A percentile compares a stretch with the other conserved stretches of the same genome.
phyloP scores from a whole-genome alignment of 345 rosid species.

The Pugionium dolabratum region DNA sequence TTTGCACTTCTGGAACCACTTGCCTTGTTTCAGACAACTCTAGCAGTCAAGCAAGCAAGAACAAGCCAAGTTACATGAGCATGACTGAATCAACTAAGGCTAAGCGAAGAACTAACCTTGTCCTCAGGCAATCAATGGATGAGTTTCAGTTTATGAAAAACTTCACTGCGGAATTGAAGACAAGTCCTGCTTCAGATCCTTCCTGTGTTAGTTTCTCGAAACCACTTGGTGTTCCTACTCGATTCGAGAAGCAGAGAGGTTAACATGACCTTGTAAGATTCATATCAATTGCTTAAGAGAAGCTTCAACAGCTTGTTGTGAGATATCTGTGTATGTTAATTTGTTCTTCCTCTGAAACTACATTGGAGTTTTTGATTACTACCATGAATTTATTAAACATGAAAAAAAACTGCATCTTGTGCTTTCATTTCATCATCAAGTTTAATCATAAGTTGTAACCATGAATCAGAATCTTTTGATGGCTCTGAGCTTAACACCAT shows the following conservation, averaged over 20 bases:
- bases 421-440: conserved; percentile 11
- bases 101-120: conserved; percentile 54
- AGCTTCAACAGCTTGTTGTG: conserved; percentile 58
- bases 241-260: conserved; percentile 46
- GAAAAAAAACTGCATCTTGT: background rate
- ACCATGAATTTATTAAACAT: conserved; percentile 12
- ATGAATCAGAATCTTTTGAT: conserved; percentile 54
- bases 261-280: conserved; percentile 35
- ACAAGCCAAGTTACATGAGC: conserved; percentile 79
- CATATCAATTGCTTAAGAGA: conserved; percentile 19
- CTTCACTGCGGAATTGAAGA: conserved; percentile 47
- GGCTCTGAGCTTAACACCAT: conserved; percentile 73
- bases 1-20: conserved; percentile 58
- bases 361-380: conserved; percentile 38
- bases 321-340: conserved; percentile 39
- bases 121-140: conserved; percentile 83
- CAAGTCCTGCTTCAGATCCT: conserved; percentile 49
- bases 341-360: conserved; percentile 15
- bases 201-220: conserved; percentile 48
- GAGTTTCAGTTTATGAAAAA: conserved; percentile 76
- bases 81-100: conserved; percentile 90
- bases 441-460: background rate
- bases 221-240: conserved; percentile 49
- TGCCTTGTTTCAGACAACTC: conserved; percentile 56
- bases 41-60: conserved; percentile 36